Conservation (phyloP, 2,329 filamentous ascomycete species). For the Venturia pyrina region DNA sequence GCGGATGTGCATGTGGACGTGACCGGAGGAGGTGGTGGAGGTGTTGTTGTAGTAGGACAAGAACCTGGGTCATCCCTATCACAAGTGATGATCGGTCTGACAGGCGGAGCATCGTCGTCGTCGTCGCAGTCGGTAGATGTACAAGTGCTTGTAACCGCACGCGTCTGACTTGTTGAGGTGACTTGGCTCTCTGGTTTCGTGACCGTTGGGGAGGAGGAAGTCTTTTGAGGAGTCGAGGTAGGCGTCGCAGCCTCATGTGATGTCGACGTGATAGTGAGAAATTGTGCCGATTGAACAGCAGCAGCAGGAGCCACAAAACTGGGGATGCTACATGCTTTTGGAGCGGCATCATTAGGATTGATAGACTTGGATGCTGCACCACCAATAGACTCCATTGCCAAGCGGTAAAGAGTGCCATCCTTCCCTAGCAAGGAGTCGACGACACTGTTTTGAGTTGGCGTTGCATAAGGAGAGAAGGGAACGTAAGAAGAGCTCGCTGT, state of each 20-base stretch:
- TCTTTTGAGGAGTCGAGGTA: neutral
- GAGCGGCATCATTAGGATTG: constrained; percentile 10
- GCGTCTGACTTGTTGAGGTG: neutral
- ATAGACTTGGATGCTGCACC: neutral
- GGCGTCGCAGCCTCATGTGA: neutral
- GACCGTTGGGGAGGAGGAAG: neutral
- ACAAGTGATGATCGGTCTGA: neutral
- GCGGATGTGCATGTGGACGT: neutral
- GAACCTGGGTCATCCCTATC: neutral
- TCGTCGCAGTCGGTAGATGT: neutral
- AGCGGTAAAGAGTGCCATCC: constrained; percentile 1
- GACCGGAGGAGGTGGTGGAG: neutral
- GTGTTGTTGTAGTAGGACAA: neutral
- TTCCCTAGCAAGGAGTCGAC: neutral
- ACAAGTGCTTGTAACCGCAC: neutral
- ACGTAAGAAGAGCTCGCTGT: neutral
- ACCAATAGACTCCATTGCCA: neutral
- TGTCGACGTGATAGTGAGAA: constrained; percentile 1
- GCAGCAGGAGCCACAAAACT: neutral
- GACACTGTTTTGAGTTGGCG: neutral
- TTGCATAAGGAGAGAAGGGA: constrained; percentile 5
- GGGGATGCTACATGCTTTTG: neutral
- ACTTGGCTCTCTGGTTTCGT: neutral
- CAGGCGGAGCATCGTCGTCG: neutral
- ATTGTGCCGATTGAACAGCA: neutral